Base-by-base conservation (phyloP, 257 asterid genomes). In the Agastache rugosa region DNA sequence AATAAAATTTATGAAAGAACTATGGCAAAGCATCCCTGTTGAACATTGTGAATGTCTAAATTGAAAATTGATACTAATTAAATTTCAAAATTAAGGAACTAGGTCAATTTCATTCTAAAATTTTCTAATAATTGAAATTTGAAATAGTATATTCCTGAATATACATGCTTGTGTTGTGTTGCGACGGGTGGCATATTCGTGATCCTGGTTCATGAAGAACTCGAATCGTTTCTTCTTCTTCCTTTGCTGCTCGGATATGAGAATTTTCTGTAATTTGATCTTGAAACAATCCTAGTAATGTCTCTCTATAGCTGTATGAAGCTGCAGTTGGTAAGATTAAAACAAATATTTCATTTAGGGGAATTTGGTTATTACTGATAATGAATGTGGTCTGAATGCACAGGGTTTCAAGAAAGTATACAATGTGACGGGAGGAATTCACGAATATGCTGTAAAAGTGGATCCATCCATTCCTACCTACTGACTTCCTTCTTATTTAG, bases 361-460 rank as follows among this genome's bases (percentile, higher is more conserved):
- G 11, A 27, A 47, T 15, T 27, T 16, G 29, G n/a, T 27, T 14
- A 10, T 9, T 20, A 5, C 68, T 74, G 54, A 63, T 53, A 25
- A 53, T 53, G 8, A 19, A 68, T 8, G 63, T 71, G 45, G n/a
- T 62, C 58, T 67, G 56, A 50, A 53, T 76, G 69, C 11, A 67
- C 91, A 93, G 98, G 97, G 98, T 63, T 94, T 94, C 84, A 90
- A 81, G 84, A 87, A 65, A 76, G 90, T 92, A 35, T 90, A 77
- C 90, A 94, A 94, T n/a, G 81, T 94, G 20, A 79, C 92, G 0
- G 98, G 98, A 61, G 98, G 98, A 74, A 92, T 94, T 78, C 97
- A 94, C 64, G 85, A 87, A 72, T 94, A 92, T 58, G 96, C 98
- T 23, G 75, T 81, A 11, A 85, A 86, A 76, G 97, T 81, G 79